Percentiles rank a stretch among this genome's conserved stretches.
These are phyloP conservation scores for Dentipellis sp. DNA, from an alignment of 768 basidiomycete species.

Conservation along the genomic window DNA sequence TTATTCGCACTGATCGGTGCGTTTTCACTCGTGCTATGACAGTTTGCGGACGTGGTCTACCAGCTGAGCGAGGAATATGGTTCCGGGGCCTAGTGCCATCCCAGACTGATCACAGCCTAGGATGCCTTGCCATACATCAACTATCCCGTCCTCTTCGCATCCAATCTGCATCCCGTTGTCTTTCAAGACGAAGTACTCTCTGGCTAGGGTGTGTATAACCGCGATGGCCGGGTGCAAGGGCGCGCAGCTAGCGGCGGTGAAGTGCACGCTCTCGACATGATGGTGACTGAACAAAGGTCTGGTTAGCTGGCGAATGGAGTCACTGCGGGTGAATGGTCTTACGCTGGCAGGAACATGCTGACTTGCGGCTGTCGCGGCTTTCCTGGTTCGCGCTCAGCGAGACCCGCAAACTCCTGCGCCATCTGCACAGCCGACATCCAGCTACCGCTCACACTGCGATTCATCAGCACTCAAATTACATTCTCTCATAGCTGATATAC, in stretches of 20 bases:
- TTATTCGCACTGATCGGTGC: too few species aligned
- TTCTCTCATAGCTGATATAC: background rate
- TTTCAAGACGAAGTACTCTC: constrained; percentile 61
- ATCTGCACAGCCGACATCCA: constrained; percentile 65
- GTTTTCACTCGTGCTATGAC: background rate
- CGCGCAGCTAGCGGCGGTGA: constrained; percentile 32
- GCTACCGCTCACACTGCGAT: constrained; percentile 51
- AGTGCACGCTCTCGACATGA: constrained; percentile 69
- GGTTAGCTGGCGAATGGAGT: background rate
- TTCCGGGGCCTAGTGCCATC: background rate
- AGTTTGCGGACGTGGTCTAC: background rate
- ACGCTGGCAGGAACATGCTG: constrained; percentile 62
- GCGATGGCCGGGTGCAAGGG: constrained; percentile 57
- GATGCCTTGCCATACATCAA: constrained; percentile 49
- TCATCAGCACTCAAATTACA: background rate
- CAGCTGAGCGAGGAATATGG: background rate
- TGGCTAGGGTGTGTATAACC: constrained; percentile 54
- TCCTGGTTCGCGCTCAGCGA: constrained; percentile 13
- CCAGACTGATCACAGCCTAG: constrained; percentile 36
- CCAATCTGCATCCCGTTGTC: constrained; percentile 77
- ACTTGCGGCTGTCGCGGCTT: constrained; percentile 23
- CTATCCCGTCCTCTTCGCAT: constrained; percentile 65
- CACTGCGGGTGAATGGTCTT: constrained; percentile 15
- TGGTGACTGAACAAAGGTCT: constrained; percentile 41
- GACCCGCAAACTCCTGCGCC: constrained; percentile 60